phyloP scores from a whole-genome alignment of 768 basidiomycete species.

The Chalciporus chontae region DNA sequence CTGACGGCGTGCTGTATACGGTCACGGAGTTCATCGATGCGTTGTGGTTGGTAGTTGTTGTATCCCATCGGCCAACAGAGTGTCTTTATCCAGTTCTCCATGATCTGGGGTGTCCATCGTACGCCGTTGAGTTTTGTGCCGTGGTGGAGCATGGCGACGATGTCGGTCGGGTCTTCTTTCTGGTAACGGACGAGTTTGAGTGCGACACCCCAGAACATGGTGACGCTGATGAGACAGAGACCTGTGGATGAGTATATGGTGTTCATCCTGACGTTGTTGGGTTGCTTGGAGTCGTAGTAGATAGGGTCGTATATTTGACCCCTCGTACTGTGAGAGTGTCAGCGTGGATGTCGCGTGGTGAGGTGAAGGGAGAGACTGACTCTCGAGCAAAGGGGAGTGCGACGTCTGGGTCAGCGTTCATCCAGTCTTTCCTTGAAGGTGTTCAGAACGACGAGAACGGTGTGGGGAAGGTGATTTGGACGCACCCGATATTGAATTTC shows the following conservation, averaged over 20 bases:
- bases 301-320: constrained; percentile 55
- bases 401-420: constrained; percentile 73
- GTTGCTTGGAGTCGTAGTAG: constrained; percentile 46
- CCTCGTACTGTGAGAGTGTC: constrained; percentile 13
- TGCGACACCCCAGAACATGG: constrained; percentile 69
- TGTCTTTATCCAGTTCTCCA: constrained; percentile 56
- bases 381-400: constrained; percentile 64
- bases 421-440: constrained; percentile 51
- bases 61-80: constrained; percentile 69
- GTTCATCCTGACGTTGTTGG: constrained; percentile 49
- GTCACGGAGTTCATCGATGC: constrained; percentile 42
- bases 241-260: constrained; percentile 58
- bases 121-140: constrained; percentile 50
- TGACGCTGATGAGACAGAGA: constrained; percentile 55
- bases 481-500: constrained; percentile 44
- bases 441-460: background rate
- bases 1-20: constrained; percentile 55
- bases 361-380: constrained; percentile 36
- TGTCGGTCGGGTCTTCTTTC: constrained; percentile 60
- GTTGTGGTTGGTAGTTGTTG: constrained; percentile 40
- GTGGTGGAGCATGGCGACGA: constrained; percentile 63
- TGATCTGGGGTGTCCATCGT: constrained; percentile 50
- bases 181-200: constrained; percentile 69
- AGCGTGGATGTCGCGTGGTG: constrained; percentile 7
- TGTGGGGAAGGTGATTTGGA: background rate